A percentile compares a stretch with the other conserved stretches of the same genome.
These are phyloP conservation scores for Poteriospumella lacustris DNA, from an alignment of 108 stramenopile species.

Conservation along the genomic window DNA sequence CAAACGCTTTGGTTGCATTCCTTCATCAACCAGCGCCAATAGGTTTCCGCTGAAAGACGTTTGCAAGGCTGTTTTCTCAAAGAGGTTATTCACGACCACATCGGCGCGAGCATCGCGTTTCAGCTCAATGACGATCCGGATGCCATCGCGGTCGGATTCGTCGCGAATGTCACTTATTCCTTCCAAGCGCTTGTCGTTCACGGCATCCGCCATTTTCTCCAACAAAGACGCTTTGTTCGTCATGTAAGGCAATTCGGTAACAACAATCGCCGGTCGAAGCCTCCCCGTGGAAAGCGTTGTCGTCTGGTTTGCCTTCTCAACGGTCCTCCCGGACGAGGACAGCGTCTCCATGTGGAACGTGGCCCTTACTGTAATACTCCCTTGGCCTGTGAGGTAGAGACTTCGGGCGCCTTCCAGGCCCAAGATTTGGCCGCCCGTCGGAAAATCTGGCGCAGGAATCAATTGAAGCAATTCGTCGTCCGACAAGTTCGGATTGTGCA, in stretches of 20 bases:
- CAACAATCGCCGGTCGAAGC: conserved; percentile 76
- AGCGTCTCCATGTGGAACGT: conserved; percentile 73
- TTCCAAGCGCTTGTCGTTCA: conserved; percentile 89
- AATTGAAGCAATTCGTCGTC: conserved; percentile 56
- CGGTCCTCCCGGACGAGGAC: conserved; percentile 50
- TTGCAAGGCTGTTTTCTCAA: conserved; percentile 86
- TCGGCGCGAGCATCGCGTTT: conserved; percentile 84
- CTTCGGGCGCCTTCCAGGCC: conserved; percentile 60
- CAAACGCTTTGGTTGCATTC: conserved; percentile 69
- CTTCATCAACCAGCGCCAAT: conserved; percentile 66
- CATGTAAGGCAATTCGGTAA: conserved; percentile 88
- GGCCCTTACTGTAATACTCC: conserved; percentile 75
- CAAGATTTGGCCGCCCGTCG: conserved; percentile 82
- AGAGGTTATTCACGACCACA: conserved; percentile 79
- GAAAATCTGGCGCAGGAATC: conserved; percentile 88
- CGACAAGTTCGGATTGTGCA: conserved; percentile 13
- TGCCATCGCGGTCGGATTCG: conserved; percentile 89
- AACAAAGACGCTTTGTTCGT: conserved; percentile 72
- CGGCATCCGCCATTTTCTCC: conserved; percentile 83
- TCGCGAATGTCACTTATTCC: conserved; percentile 76
- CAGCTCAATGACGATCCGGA: conserved; percentile 91
- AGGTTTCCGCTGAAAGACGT: conserved; percentile 86
- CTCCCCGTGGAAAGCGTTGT: background rate
- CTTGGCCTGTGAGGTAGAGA: conserved; percentile 79
- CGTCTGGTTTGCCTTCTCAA: too few relatives aligned